Conservation (phyloP, 2,329 filamentous ascomycete genomes). For the Tothia fuscella region DNA sequence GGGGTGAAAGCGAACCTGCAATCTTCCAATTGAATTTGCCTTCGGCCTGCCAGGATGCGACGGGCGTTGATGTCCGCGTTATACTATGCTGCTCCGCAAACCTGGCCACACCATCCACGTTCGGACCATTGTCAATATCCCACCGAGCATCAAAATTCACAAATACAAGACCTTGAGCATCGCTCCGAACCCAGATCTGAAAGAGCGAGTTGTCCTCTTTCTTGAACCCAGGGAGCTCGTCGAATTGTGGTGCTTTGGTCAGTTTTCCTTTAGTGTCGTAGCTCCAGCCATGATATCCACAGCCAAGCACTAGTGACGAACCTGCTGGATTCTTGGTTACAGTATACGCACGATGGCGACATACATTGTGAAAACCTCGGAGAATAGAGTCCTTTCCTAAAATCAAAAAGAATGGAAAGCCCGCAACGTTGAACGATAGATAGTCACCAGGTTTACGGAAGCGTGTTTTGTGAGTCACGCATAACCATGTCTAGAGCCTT, state of each 20-base stretch:
- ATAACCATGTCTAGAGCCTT: slow-evolving; percentile 25
- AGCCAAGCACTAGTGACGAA: slow-evolving; percentile 28
- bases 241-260: slow-evolving; percentile 32
- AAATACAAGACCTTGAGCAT: slow-evolving; percentile 24
- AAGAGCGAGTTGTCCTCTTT: slow-evolving; percentile 25
- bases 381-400: slow-evolving; percentile 26
- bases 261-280: slow-evolving; percentile 32
- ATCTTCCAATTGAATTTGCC: slow-evolving; percentile 30
- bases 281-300: slow-evolving; percentile 37
- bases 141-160: slow-evolving; percentile 25
- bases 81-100: slow-evolving; percentile 14
- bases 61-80: slow-evolving; percentile 19
- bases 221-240: slow-evolving; percentile 28
- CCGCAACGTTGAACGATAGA: slow-evolving; percentile 23
- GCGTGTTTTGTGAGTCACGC: slow-evolving; percentile 24
- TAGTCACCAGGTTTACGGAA: slow-evolving; percentile 27
- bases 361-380: slow-evolving; percentile 34
- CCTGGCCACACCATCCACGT: slow-evolving; percentile 13
- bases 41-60: slow-evolving; percentile 23
- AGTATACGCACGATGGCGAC: slow-evolving; percentile 33
- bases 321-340: slow-evolving; percentile 27
- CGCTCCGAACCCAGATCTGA: slow-evolving; percentile 23
- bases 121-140: slow-evolving; percentile 15
- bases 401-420: slow-evolving; percentile 30
- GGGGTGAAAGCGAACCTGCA: slow-evolving; percentile 12